These are phyloP conservation scores for Podaxis sp. DNA, from an alignment of 768 basidiomycete species.

Conservation along the genomic window DNA sequence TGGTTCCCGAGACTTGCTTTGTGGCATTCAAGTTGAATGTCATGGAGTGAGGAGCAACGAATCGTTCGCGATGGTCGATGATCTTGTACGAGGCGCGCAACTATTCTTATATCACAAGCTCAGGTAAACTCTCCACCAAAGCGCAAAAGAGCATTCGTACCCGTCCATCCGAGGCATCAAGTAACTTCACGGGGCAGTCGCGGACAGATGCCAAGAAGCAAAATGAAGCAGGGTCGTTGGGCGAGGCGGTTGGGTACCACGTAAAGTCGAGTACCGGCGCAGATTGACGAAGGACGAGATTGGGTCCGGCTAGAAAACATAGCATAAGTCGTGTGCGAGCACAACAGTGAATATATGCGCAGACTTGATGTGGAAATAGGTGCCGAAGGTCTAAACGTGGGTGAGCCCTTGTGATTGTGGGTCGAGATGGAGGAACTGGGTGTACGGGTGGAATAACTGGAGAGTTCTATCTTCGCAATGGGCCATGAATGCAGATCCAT, in stretches of 20 bases:
- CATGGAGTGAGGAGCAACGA: conserved; percentile 83
- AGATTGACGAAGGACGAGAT: conserved; percentile 47
- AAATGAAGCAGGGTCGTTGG: conserved; percentile 57
- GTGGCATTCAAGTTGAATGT: conserved; percentile 70
- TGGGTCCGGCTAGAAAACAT: conserved; percentile 15
- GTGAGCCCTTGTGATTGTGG: background rate
- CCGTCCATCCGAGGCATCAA: conserved; percentile 77
- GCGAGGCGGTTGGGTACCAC: conserved; percentile 84
- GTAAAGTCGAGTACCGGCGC: conserved; percentile 73
- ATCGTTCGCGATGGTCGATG: conserved; percentile 90
- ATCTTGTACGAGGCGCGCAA: conserved; percentile 90
- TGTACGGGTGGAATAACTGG: conserved; percentile 54
- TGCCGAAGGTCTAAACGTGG: background rate
- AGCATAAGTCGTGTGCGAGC: background rate
- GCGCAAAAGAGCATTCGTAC: conserved; percentile 40
- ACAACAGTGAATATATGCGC: background rate
- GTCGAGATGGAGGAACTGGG: background rate
- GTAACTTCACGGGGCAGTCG: conserved; percentile 81
- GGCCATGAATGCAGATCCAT: conserved; percentile 66
- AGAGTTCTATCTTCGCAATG: conserved; percentile 73
- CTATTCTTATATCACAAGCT: conserved; percentile 39
- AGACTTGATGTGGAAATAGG: background rate
- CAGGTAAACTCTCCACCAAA: background rate
- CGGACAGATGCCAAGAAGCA: conserved; percentile 85
- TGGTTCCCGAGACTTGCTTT: conserved; percentile 45